Base-by-base conservation (phyloP, 2,329 filamentous ascomycete species). In the Byssoonygena ceratinophila region DNA sequence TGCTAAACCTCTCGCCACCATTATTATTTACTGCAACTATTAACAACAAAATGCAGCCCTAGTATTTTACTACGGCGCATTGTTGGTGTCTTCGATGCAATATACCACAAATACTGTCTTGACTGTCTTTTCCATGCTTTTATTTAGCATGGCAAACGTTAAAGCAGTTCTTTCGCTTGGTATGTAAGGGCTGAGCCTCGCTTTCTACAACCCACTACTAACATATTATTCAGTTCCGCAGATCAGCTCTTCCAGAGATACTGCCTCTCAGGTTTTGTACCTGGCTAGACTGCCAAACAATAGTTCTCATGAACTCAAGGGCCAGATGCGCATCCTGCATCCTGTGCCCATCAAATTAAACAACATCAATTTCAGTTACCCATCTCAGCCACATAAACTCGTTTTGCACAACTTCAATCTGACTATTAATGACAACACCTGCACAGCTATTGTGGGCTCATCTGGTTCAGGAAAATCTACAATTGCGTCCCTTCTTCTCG, bases 401-500 rank as follows among this genome's bases (percentile, higher is more conserved):
- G 78, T 87, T 0, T 72, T 96, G 1, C 73, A 74, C 8, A 71
- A 79, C 20, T 65, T 94, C n/a, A 81, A 74, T n/a, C 71, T 95
- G 6, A 71, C 68, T 0, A 78, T 96, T 48, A 64, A 73, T 1
- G 66, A 76, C 0, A 81, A 83, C 20, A 80, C 78, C 3, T 85
- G 80, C 58, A 83, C 83, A 0, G 88, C 87, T 1, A 80, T 97
- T 18, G 88, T 94, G 1, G 90, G 91, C 0, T 71, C 79, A 0
- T 95, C 89, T 0, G 91, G 92, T 0, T 87, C 84, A n/a, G 91
- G 92, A 0, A 97, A 98, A 69, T 90, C 85, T 12, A 96, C 91
- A 0, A 75, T 96, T 32, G 77, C 84, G 0, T 79, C 84, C 0
- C 71, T 97, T 0, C 73, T 97, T 0, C 70, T 94, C 3, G 80